Evolutionary conservation across 371 early-diverging fungal species (phyloP).

Genomic region (Mucor velutinosus): DNA sequence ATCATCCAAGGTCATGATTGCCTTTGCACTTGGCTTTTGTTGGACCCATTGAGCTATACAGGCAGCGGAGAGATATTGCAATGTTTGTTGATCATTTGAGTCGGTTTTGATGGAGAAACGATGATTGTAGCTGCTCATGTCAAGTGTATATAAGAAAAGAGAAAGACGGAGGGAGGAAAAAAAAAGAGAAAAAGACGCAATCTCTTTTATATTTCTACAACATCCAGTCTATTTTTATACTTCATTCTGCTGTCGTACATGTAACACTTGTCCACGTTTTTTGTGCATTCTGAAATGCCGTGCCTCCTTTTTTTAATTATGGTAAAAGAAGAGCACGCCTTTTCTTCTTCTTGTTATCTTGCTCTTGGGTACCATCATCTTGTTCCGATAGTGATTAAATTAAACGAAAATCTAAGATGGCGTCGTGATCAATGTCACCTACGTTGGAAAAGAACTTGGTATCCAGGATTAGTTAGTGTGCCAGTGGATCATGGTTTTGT

Average conservation of each 20-base stretch:
- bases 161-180: neutral
- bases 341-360: neutral
- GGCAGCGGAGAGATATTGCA: constrained; percentile 29
- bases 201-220: constrained; percentile 4
- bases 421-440: too few species aligned
- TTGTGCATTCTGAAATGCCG: constrained; percentile 8
- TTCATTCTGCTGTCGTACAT: neutral
- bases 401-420: too few species aligned
- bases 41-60: constrained; percentile 32
- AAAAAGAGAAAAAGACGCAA: neutral
- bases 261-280: constrained; percentile 11
- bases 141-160: neutral
- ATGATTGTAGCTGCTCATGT: constrained; percentile 14
- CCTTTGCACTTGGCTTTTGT: constrained; percentile 32
- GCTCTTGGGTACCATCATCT: neutral
- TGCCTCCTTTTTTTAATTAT: neutral
- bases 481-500: neutral
- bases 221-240: neutral
- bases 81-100: constrained; percentile 17
- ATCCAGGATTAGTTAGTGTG: neutral
- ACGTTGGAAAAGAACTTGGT: neutral
- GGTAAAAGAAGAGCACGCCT: neutral
- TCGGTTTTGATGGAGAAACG: constrained; percentile 34
- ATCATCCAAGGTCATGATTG: constrained; percentile 35
- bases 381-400: neutral